A percentile compares a stretch with the other conserved stretches of the same genome.
Conservation (phyloP, 371 early-diverging fungal genomes). For the Chytridiales sp. region DNA sequence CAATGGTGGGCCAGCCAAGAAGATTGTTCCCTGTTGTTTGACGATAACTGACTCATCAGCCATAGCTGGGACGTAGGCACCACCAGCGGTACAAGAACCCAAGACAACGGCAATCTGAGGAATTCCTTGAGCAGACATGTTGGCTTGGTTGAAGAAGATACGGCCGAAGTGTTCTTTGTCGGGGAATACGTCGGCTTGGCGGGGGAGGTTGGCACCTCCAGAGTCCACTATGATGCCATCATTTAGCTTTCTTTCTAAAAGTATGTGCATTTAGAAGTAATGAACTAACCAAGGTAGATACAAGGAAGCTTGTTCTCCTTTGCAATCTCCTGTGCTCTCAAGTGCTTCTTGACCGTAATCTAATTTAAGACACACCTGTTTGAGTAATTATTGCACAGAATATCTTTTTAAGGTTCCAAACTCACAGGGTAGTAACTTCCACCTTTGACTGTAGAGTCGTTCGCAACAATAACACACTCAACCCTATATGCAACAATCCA, state of each 20-base stretch:
- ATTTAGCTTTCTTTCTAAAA: slow-evolving; percentile 10
- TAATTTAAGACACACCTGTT: slow-evolving; percentile 3
- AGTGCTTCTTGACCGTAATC: slow-evolving; percentile 88
- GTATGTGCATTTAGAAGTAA: slow-evolving; percentile 4
- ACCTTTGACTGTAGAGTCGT: slow-evolving; percentile 76
- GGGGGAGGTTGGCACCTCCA: slow-evolving; percentile 96
- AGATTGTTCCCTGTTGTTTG: slow-evolving; percentile 94
- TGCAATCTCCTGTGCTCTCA: slow-evolving; percentile 97
- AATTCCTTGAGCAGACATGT: slow-evolving; percentile 84
- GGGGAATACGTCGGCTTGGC: slow-evolving; percentile 92
- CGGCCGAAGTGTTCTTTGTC: slow-evolving; percentile 98
- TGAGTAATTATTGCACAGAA: no score
- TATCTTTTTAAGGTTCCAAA: not conserved
- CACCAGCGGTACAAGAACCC: slow-evolving; percentile 97
- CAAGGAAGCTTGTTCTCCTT: slow-evolving; percentile 92
- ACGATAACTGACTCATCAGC: slow-evolving; percentile 98
- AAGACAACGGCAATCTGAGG: slow-evolving; percentile 96
- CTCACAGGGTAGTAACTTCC: slow-evolving; percentile 95
- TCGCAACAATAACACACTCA: slow-evolving; percentile 96
- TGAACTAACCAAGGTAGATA: slow-evolving; percentile 77
- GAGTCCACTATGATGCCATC: slow-evolving; percentile 72
- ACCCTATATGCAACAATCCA: slow-evolving; percentile 46
- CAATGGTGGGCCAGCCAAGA: slow-evolving; percentile 93
- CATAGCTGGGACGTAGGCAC: slow-evolving; percentile 99
- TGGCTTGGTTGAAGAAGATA: slow-evolving; percentile 94